phyloP scores from a whole-genome alignment of 495 filamentous ascomycete genomes.

The Annulohypoxylon moriforme region DNA sequence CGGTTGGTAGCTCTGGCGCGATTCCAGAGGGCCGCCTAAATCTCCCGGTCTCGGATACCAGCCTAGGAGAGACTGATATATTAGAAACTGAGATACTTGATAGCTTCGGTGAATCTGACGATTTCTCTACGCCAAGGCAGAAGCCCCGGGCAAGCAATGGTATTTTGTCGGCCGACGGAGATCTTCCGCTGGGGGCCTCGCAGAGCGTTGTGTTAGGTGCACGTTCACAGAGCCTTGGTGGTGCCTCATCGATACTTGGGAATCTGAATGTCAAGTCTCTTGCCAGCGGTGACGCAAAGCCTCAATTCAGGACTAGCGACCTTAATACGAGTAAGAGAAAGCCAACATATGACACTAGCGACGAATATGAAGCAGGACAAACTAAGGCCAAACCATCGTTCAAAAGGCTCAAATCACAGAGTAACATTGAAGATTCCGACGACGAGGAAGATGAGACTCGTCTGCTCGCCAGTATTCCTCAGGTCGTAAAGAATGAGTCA shows the following conservation, averaged over 20 bases:
- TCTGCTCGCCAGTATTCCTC: conserved; percentile 54
- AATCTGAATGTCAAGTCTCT: conserved; percentile 58
- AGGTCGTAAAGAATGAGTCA: conserved; percentile 47
- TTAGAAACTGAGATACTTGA: conserved; percentile 54
- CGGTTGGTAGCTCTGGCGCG: conserved; percentile 68
- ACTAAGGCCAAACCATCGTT: conserved; percentile 50
- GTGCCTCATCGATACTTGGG: conserved; percentile 56
- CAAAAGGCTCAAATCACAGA: conserved; percentile 60
- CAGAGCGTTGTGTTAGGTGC: conserved; percentile 52
- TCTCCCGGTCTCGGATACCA: conserved; percentile 53
- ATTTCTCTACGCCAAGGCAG: conserved; percentile 51
- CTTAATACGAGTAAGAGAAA: conserved; percentile 60
- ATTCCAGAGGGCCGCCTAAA: conserved; percentile 58
- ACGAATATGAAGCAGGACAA: conserved; percentile 46
- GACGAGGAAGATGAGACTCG: conserved; percentile 48
- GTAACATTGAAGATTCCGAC: conserved; percentile 27
- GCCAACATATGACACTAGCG: conserved; percentile 50
- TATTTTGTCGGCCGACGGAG: conserved; percentile 33
- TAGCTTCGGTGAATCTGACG: conserved; percentile 54
- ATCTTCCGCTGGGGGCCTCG: conserved; percentile 50
- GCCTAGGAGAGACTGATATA: conserved; percentile 50
- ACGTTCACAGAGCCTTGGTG: conserved; percentile 58
- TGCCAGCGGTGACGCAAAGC: conserved; percentile 24
- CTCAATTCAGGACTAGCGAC: conserved; percentile 39
- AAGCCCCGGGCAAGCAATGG: conserved; percentile 34